A percentile compares a stretch with the other conserved stretches of the same genome.
phyloP scores from a whole-genome alignment of 148 eudicot species.

The Arctostaphylos glauca region DNA sequence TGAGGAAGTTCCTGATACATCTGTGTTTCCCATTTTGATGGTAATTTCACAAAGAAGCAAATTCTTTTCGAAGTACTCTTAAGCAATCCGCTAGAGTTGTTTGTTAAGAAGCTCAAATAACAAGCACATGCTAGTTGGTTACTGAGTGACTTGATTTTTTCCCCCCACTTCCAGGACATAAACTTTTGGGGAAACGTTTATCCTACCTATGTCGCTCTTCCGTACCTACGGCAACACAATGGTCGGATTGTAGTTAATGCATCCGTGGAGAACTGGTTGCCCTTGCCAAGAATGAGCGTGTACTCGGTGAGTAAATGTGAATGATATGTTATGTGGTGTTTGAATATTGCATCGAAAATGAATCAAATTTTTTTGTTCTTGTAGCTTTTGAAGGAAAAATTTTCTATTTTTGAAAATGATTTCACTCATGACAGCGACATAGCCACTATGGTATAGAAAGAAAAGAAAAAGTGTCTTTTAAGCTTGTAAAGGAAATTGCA shows the following conservation, averaged over 20 bases:
- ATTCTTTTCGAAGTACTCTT: background rate
- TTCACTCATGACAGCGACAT: background rate
- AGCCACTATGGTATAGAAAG: background rate
- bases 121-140: background rate
- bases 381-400: background rate
- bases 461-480: background rate
- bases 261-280: conserved; percentile 90
- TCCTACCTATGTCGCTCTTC: conserved; percentile 86
- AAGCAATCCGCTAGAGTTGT: background rate
- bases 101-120: background rate
- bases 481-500: background rate
- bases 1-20: conserved; percentile 77
- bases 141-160: conserved; percentile 1
- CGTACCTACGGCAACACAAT: conserved; percentile 53
- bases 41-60: conserved; percentile 27
- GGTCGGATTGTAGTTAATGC: conserved; percentile 85
- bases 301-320: conserved; percentile 63
- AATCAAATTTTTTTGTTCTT: background rate
- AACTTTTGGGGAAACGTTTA: conserved; percentile 97
- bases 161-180: conserved; percentile 51
- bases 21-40: conserved; percentile 76
- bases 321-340: background rate
- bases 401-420: background rate
- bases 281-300: conserved; percentile 90
- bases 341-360: background rate